Conservation (phyloP, 139 green algal species). For the Volvox reticuliferus region DNA sequence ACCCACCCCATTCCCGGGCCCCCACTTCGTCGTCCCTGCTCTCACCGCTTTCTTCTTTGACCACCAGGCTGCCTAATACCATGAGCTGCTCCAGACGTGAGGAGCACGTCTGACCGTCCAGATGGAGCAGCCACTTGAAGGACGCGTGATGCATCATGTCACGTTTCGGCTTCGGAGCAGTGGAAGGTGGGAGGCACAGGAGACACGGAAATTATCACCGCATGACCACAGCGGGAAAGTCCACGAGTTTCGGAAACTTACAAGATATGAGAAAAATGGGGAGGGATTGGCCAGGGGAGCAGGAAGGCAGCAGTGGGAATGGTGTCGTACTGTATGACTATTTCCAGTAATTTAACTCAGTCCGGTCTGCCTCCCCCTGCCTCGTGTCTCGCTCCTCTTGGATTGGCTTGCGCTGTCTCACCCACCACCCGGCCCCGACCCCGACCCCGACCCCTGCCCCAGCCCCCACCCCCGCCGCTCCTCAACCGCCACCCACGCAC, state of each 20-base stretch:
- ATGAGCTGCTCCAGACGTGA: constrained; percentile 57
- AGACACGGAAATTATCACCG: no score
- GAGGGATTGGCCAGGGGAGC: no score
- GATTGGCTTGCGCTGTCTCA: neutral
- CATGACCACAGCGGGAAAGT: no score
- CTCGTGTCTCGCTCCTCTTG: neutral
- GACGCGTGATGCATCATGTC: constrained; percentile 48
- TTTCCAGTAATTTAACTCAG: no score
- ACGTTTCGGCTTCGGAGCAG: constrained; percentile 12
- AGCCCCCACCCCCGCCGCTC: no score
- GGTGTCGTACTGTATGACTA: no score
- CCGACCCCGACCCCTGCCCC: no score
- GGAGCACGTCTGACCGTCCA: constrained; percentile 53
- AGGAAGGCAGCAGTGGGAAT: neutral
- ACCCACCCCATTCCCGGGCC: neutral
- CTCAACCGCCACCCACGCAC: no score
- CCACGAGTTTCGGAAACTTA: no score
- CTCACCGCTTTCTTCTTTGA: constrained; percentile 56
- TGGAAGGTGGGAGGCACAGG: neutral
- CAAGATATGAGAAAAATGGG: neutral
- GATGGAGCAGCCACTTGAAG: constrained; percentile 54
- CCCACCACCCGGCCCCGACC: no score
- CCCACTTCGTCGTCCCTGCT: neutral
- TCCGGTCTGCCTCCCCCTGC: neutral
- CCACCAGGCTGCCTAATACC: constrained; percentile 45